These are phyloP conservation scores for Puccinia sorghi DNA, from an alignment of 1,284 basidiomycete species.

Conservation along the genomic window DNA sequence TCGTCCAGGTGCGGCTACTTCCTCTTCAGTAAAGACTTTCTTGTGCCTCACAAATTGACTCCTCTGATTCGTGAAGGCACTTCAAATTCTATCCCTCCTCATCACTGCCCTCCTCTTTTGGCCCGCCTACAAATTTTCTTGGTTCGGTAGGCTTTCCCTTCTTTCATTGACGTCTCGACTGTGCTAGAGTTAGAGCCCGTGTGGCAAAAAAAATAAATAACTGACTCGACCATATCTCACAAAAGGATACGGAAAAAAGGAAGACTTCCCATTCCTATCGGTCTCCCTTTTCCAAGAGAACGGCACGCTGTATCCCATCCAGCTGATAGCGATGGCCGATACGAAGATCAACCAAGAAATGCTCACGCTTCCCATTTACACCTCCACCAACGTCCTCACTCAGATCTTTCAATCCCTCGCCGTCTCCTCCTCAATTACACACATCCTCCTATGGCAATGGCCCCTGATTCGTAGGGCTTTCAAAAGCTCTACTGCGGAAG, in stretches of 20 bases:
- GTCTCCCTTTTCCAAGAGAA: conserved; percentile 28
- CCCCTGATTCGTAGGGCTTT: conserved; percentile 13
- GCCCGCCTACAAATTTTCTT: conserved; percentile 26
- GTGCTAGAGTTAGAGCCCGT: no score
- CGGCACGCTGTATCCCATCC: conserved; percentile 16
- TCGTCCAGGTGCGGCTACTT: background rate
- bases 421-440: conserved; percentile 26
- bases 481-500: background rate
- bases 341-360: background rate
- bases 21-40: no score
- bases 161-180: background rate
- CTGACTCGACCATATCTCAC: background rate
- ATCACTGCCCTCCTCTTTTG: conserved; percentile 30
- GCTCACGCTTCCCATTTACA: conserved; percentile 14
- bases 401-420: conserved; percentile 33
- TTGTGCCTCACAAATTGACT: no score
- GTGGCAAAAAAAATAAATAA: no score
- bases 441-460: conserved; percentile 26
- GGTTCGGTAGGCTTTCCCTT: conserved; percentile 13
- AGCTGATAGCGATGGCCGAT: background rate
- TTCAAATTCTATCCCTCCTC: conserved; percentile 3
- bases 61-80: background rate
- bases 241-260: conserved; percentile 6
- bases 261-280: conserved; percentile 34
- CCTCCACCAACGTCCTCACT: conserved; percentile 13